Percentiles rank a stretch among this genome's conserved stretches.
Conservation (phyloP, 2,329 filamentous ascomycete species). For the Ceratocystis cacaofunesta region DNA sequence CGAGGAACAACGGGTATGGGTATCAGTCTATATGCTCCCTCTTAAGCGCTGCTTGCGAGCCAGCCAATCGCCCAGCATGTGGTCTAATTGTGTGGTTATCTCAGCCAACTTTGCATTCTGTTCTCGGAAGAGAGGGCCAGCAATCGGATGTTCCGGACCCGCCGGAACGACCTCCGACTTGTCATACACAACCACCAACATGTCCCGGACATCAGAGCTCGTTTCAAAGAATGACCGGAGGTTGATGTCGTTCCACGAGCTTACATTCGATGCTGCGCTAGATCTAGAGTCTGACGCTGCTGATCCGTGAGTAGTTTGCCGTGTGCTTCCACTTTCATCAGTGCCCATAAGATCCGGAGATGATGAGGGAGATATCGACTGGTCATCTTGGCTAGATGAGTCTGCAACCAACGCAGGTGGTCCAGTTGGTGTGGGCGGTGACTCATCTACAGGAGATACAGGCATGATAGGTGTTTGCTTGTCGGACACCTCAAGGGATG, state of each 20-base stretch:
- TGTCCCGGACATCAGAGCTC: slow-evolving; percentile 71
- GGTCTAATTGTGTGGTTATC: slow-evolving; percentile 78
- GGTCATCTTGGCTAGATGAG: slow-evolving; percentile 54
- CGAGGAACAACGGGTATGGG: background rate
- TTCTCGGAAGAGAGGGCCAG: slow-evolving; percentile 65
- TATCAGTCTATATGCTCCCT: slow-evolving; percentile 29
- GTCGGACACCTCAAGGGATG: slow-evolving; percentile 20
- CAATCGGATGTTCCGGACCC: slow-evolving; percentile 72
- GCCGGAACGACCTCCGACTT: slow-evolving; percentile 70
- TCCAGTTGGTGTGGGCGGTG: slow-evolving; percentile 30
- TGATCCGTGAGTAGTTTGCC: slow-evolving; percentile 32
- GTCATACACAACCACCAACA: slow-evolving; percentile 84
- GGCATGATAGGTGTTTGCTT: background rate
- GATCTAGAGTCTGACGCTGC: slow-evolving; percentile 26
- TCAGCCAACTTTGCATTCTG: slow-evolving; percentile 75
- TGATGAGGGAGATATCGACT: slow-evolving; percentile 43
- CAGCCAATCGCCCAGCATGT: slow-evolving; percentile 71
- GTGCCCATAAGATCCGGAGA: slow-evolving; percentile 45
- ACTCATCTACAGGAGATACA: slow-evolving; percentile 50
- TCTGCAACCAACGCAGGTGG: slow-evolving; percentile 56
- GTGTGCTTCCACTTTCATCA: slow-evolving; percentile 31
- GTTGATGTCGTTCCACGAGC: slow-evolving; percentile 72
- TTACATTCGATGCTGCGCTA: slow-evolving; percentile 27
- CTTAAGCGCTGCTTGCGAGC: slow-evolving; percentile 51
- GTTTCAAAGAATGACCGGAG: slow-evolving; percentile 75